These are phyloP conservation scores for Xanthoparmelia taractica DNA, from an alignment of 495 filamentous ascomycete genomes.

Conservation along the genomic window DNA sequence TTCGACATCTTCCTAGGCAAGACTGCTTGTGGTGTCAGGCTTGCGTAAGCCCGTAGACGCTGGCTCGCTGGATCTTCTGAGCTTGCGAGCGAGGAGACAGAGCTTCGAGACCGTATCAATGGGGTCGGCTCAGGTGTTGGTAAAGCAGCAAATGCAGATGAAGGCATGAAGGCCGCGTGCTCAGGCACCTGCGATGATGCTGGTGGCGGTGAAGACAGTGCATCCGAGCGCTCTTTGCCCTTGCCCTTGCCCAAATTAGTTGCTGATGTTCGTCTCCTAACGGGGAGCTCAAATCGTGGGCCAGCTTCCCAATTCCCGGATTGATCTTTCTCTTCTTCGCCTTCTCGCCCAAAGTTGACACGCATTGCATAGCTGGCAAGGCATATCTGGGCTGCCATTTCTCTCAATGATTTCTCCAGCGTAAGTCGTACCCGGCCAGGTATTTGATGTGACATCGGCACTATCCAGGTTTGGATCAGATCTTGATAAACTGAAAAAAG, in stretches of 20 bases:
- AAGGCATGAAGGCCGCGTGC: neutral
- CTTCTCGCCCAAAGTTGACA: neutral
- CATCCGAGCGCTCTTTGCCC: neutral
- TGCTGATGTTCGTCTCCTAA: constrained; percentile 4
- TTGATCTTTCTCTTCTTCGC: constrained; percentile 2
- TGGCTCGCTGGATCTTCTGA: constrained; percentile 22
- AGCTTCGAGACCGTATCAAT: constrained; percentile 14
- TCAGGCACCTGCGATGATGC: constrained; percentile 10
- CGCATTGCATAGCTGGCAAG: constrained; percentile 28
- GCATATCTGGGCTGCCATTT: constrained; percentile 35
- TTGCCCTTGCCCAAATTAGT: neutral
- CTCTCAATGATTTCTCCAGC: constrained; percentile 39
- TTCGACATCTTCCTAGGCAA: constrained; percentile 27
- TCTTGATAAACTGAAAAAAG: constrained; percentile 32
- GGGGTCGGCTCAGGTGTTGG: constrained; percentile 18
- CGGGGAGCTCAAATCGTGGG: constrained; percentile 1
- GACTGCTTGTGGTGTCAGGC: constrained; percentile 27
- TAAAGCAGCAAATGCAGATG: constrained; percentile 17
- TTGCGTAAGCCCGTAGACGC: constrained; percentile 32
- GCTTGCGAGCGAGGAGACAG: constrained; percentile 10
- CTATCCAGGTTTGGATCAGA: constrained; percentile 38
- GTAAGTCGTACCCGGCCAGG: constrained; percentile 35
- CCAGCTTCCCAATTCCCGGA: neutral
- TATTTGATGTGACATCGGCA: constrained; percentile 30
- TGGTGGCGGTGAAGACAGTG: neutral